Base-by-base conservation (phyloP, 2,329 filamentous ascomycete genomes). In the Pyrenochaeta sp. region DNA sequence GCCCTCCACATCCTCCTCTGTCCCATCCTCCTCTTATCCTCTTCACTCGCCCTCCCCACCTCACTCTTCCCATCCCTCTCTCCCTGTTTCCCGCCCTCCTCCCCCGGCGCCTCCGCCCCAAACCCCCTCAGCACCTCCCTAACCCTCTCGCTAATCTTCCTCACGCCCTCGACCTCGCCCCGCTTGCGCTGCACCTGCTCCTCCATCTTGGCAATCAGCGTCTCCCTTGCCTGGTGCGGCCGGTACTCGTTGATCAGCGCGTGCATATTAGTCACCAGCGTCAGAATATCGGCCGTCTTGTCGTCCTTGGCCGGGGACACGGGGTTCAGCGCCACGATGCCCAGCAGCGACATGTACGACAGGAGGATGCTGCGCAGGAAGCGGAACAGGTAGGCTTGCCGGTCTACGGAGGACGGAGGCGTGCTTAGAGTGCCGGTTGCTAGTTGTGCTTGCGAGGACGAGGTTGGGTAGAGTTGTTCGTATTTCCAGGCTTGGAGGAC, bases 191-290 rank as follows among this genome's bases (percentile, higher is more conserved):
- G 85, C 20, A 96, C 74, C 62, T 93, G 88, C 55, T 88, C 86
- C 72, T 96, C 89, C 88, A 96, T 91, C 77, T 93, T 82, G 55
- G 87, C 74, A 21, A 96, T 96, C 44, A 96, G 77, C 19, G 87
- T 91, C 74, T 96, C 92, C 30, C 93, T 77, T 17, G 92, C 91
- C 74, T 97, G 93, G 68, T 96, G 92, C 7, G 92, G 92, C 21
- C 93, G 82, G 73, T 96, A 97, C 70, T 96, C 87, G 70, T 99
- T 99, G 55, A 97, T 84, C 40, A 96, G 81, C 63, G 95, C 90
- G 72, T 96, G 91, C 63, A 95, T 88, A 69, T 97, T 97, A 69
- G 93, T 86, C 52, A 96, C 87, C 19, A 97, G 75, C 11, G 87
- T 91, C 60, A 88, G 81, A 21, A 99, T 73, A 68, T 97, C 88